Evolutionary conservation across 495 filamentous ascomycete genomes (phyloP).

Genomic region (Viridothelium virens): DNA sequence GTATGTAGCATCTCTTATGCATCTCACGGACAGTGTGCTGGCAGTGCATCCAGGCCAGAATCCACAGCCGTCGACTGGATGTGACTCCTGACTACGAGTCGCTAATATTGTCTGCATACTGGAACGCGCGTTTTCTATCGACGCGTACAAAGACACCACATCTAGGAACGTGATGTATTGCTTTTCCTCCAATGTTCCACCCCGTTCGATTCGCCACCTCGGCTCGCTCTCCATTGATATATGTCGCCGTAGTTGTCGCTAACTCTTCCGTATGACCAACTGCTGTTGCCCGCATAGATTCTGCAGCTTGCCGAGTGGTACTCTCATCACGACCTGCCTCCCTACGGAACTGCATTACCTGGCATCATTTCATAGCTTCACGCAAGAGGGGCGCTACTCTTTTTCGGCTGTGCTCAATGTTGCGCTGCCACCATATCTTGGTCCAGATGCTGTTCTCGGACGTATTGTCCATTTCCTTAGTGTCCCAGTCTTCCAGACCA

Average conservation of each 20-base stretch:
- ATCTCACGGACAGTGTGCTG: background rate
- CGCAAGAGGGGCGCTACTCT: slow-evolving; percentile 80
- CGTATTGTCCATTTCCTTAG: slow-evolving; percentile 12
- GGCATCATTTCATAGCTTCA: slow-evolving; percentile 44
- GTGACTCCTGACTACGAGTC: background rate
- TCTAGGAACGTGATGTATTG: background rate
- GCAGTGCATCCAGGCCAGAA: background rate
- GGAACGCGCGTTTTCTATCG: background rate
- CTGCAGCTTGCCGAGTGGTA: background rate
- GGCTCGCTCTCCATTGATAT: background rate
- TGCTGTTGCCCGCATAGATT: background rate
- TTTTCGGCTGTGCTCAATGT: slow-evolving; percentile 68
- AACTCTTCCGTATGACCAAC: background rate
- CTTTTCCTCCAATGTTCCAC: background rate
- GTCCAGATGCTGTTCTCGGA: slow-evolving; percentile 17
- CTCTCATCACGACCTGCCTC: background rate
- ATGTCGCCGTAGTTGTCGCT: background rate
- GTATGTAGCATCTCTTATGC: background rate
- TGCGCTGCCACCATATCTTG: slow-evolving; percentile 48
- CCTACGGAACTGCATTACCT: background rate
- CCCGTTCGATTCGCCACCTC: background rate
- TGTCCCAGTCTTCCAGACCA: slow-evolving; percentile 49
- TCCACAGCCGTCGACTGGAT: background rate
- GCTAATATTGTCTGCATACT: background rate
- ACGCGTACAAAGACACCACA: background rate